Base-by-base conservation (phyloP, 352 stramenopile genomes). In the Blastocystis hominis region DNA sequence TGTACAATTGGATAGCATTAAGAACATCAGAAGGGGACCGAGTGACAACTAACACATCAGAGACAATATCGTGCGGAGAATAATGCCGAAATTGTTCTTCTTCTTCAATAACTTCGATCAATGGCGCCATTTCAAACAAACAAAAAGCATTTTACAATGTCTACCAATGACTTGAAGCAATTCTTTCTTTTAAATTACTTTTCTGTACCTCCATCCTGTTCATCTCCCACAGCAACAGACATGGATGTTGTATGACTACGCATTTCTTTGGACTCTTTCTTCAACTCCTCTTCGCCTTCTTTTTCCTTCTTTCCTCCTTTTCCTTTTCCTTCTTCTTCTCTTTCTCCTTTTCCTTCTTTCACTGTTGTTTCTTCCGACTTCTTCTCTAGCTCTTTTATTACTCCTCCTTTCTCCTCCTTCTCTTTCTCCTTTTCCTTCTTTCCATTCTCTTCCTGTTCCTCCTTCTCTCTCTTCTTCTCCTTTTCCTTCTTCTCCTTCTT, bases 81-180 rank as follows among this genome's bases (percentile, higher is more conserved):
- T 53, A n/a, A 30, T 47, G 38, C 15, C 24, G 15, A 53, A 5
- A 30, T 30, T 44, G 46, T 13, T 64, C 56, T 7, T 53, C 20
- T 53, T 75, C 30, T 53, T 44, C 63, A 34, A 75, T 34, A 53
- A 53, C 63, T 44, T 75, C 63, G 46, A 75, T 75, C 10, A 75
- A 47, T 42, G 17, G 63, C 24, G 63, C 3, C 63, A 75, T 75
- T 7, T 34, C 30, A 75, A 70, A 75, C 63, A 75, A 75, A 75
- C 63, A 75, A n/a, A 47, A 75, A 75, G 42, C 63, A 75, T 53
- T 17, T 75, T 53, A 42, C 42, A 20, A 47, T 44, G n/a, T 30
- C 24, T 30, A 30, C 24, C 24, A 30, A 30, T 30, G 24, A 30
- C 24, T 30, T 30, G 24, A 30, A 30, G 24, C 24, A 30, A 30